Evolutionary conservation across 305 asterid genomes (phyloP).

Genomic region (Plantago coronopus): DNA sequence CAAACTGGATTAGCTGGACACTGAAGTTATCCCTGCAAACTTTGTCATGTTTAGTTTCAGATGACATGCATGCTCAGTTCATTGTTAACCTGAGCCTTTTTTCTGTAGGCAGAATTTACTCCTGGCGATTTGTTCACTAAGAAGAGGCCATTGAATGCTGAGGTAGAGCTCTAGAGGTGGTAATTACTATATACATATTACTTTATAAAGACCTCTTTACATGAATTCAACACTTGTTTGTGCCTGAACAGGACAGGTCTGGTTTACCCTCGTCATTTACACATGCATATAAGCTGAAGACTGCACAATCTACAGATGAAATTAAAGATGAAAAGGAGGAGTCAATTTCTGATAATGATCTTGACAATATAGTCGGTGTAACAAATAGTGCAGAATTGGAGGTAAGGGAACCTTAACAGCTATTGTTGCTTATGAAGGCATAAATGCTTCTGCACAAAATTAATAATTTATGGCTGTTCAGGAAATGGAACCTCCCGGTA

Average conservation of each 20-base stretch:
- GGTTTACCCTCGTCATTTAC: slow-evolving; percentile 42
- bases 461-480: slow-evolving; percentile 27
- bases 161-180: slow-evolving; percentile 51
- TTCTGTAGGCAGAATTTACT: slow-evolving; percentile 74
- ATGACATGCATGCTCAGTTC: slow-evolving; percentile 13
- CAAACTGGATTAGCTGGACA: slow-evolving; percentile 6
- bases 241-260: slow-evolving; percentile 53
- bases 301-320: slow-evolving; percentile 42
- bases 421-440: slow-evolving; percentile 3
- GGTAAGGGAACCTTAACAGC: slow-evolving; percentile 39
- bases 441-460: slow-evolving; percentile 20
- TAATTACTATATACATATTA: slow-evolving; percentile 9
- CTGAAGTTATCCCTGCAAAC: too few relatives aligned
- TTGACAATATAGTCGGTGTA: slow-evolving; percentile 88
- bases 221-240: slow-evolving; percentile 28
- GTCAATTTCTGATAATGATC: slow-evolving; percentile 80
- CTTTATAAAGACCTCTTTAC: background rate
- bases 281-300: slow-evolving; percentile 43
- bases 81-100: slow-evolving; percentile 19
- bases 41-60: background rate
- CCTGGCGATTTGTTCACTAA: slow-evolving; percentile 74
- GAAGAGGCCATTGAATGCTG: slow-evolving; percentile 74
- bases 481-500: slow-evolving; percentile 96
- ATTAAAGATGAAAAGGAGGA: slow-evolving; percentile 64
- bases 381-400: slow-evolving; percentile 65